These are phyloP conservation scores for Xylariaceae sp. DNA, from an alignment of 2,329 filamentous ascomycete species.

Conservation along the genomic window DNA sequence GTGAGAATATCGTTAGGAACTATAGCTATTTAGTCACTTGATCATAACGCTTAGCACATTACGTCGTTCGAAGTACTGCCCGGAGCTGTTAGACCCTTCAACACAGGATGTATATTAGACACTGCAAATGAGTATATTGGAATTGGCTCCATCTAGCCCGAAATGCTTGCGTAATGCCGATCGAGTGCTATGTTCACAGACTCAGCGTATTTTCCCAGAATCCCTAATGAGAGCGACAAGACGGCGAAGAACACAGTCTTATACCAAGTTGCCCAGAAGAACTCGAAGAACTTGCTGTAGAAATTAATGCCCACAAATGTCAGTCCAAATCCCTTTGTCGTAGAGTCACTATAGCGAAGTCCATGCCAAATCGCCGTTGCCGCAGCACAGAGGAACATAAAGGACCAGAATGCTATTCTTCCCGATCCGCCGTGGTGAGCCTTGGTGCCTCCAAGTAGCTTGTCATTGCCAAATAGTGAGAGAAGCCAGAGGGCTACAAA, in stretches of 20 bases:
- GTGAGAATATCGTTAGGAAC: too few relatives aligned
- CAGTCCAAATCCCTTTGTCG: conserved; percentile 23
- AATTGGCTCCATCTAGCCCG: neutral
- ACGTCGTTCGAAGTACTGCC: too few relatives aligned
- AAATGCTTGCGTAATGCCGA: neutral
- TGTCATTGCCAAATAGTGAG: conserved; percentile 8
- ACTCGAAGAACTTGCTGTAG: conserved; percentile 21
- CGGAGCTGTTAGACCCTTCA: too few relatives aligned
- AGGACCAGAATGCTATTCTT: conserved; percentile 5
- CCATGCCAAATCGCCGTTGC: conserved; percentile 12
- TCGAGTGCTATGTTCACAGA: conserved; percentile 6
- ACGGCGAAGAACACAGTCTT: conserved; percentile 21
- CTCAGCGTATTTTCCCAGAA: conserved; percentile 26
- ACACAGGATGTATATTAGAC: too few relatives aligned
- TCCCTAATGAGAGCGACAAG: conserved; percentile 14
- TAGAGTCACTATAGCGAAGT: conserved; percentile 19
- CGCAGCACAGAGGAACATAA: conserved; percentile 17
- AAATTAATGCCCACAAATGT: conserved; percentile 25
- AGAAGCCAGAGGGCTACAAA: conserved; percentile 24
- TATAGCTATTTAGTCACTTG: too few relatives aligned
- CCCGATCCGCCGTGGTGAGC: neutral
- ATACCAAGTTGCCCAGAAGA: conserved; percentile 17
- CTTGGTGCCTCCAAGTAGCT: neutral
- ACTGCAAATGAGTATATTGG: too few relatives aligned
- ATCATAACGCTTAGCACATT: too few relatives aligned